Evolutionary conservation across 257 asterid genomes (phyloP), one percentile per base, ranked within the genome.

Genomic region (Przewalskia tangutica): DNA sequence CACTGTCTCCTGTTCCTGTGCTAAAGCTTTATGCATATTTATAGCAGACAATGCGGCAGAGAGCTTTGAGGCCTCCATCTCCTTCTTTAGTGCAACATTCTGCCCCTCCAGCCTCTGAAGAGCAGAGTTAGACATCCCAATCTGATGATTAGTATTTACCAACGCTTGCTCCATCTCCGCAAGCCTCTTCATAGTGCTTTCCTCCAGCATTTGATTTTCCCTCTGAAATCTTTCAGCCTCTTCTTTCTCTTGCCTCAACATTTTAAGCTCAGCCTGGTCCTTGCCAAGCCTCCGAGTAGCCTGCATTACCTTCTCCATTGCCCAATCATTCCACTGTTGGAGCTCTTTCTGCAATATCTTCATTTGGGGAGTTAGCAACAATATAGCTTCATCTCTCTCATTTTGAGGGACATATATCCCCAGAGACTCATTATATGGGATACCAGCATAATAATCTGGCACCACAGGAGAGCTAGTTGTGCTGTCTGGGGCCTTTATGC

Each of bases 271-370:
- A 2, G 48, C 79, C 88, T 85, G 82, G 77, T 90, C 93, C 87
- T 91, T 91, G 32, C 87, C 82, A 16, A 94, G 95, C 88, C 89
- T 90, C 70, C 85, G 82, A 66, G 97, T 89, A 53, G 91, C 94
- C 88, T 91, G 92, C 97, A 86, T 91, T 58, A 95, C 87, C 89
- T 92, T 94, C 86, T 90, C 90, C 17, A 84, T 91, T 2, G 92
- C 92, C 97, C 97, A 95, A 38, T 90, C 89, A 13, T 79, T 85
- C 97, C 96, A 94, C 60, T 82, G 85, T 73, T 81, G 85, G 81
- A 92, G 81, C 84, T 91, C 92, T 65, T 86, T 87, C 85, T 90
- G 89, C 23, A 89, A 71, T 16, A 80, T 86, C 87, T 87, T 79
- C 84, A 86, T 82, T 46, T 80, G 89, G 54, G 90, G 86, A 73